Conservation (phyloP, 1,284 basidiomycete genomes). For the Sporisorium iseilematis-ciliati region DNA sequence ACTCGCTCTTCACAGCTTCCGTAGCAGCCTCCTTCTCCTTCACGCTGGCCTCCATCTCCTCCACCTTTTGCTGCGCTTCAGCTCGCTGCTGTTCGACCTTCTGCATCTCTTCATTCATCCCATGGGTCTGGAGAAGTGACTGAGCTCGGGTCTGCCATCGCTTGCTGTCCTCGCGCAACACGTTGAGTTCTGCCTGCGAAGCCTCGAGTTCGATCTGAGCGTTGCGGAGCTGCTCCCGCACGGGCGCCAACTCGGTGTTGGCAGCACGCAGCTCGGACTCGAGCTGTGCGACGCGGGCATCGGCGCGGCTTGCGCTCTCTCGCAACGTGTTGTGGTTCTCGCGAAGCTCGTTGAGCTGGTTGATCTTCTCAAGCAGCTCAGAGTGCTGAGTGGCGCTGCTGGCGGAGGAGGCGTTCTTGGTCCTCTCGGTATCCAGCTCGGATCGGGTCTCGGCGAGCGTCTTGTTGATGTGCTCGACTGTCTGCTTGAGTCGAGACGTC, state of each 20-base stretch:
- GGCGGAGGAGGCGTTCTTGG: constrained; percentile 58
- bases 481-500: constrained; percentile 79
- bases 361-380: constrained; percentile 87
- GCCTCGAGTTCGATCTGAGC: constrained; percentile 82
- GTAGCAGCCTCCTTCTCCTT: constrained; percentile 27
- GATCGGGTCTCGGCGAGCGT: constrained; percentile 78
- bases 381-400: constrained; percentile 81
- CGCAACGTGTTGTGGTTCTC: constrained; percentile 89
- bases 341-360: constrained; percentile 85
- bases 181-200: constrained; percentile 77
- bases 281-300: constrained; percentile 72
- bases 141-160: constrained; percentile 87
- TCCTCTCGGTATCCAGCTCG: constrained; percentile 58
- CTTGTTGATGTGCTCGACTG: constrained; percentile 80
- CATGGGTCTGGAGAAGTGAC: constrained; percentile 84
- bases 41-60: constrained; percentile 43
- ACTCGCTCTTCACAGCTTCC: constrained; percentile 40
- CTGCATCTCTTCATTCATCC: constrained; percentile 77
- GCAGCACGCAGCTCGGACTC: constrained; percentile 71
- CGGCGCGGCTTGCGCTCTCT: constrained; percentile 80
- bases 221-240: constrained; percentile 78
- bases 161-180: constrained; percentile 82
- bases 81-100: constrained; percentile 63
- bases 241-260: constrained; percentile 79
- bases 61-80: constrained; percentile 48